Base-by-base conservation (phyloP, 768 basidiomycete genomes). In the Filobasidium floriforme region DNA sequence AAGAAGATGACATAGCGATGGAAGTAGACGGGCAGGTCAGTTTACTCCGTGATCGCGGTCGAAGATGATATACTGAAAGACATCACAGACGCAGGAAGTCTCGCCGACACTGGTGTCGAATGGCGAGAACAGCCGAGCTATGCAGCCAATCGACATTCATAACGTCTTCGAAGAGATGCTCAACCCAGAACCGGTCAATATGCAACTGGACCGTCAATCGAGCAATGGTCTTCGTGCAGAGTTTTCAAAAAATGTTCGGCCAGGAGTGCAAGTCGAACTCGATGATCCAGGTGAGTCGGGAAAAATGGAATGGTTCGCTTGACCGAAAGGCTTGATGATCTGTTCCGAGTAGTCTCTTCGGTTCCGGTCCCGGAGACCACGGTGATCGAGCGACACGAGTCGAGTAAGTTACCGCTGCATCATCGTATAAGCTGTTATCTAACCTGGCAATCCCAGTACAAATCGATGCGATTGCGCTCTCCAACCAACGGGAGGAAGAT, bases 61-160 rank as follows among this genome's bases (percentile, higher is more conserved):
- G n/a, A n/a, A n/a, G 11, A 41, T 14, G 24, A 37, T 37, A 37
- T 37, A 37, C 4, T 9, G 32, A 37, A 4, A 37, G 32, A 37
- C 9, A 9, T 37, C 9, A 37, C 32, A 37, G 32, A 37, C 32
- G 32, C 32, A 37, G 32, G 32, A 37, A 37, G 55, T 26, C 4
- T 41, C 54, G 2, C 54, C 41, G 14, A 44, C 12, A 43, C 32
- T 64, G 63, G 44, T 18, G 57, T 52, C 63, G 19, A 55, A 64
- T 22, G 52, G 46, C 18, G 46, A 51, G 19, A 51, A 51, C 46
- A 51, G 46, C 46, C 46, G 46, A 4, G 32, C 32, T 37, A 37
- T 37, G 32, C 32, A 37, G 9, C 32, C 32, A 9, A 37, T 37
- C 32, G 32, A 37, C 46, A 3, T 51, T 51, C 46, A 51, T 3